These are phyloP conservation scores for Sedum album DNA, from an alignment of 164 flowering plant species.

Conservation along the genomic window DNA sequence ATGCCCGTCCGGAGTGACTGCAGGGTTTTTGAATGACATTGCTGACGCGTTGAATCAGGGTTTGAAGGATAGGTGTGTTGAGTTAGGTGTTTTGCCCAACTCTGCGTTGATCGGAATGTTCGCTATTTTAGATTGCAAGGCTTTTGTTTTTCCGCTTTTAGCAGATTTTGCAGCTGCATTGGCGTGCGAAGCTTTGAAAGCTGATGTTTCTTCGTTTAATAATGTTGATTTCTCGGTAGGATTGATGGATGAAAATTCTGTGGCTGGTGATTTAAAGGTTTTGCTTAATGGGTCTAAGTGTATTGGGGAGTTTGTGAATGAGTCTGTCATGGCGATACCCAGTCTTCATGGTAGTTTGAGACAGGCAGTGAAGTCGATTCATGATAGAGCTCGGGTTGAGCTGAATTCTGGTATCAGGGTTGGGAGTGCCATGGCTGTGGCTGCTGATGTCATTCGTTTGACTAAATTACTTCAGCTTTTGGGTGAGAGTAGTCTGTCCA, in stretches of 20 bases:
- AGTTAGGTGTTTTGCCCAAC: neutral
- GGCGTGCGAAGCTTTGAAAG: conserved; percentile 3
- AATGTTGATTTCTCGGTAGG: neutral
- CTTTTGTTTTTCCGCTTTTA: neutral
- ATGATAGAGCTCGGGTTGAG: no score
- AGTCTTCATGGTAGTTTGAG: no score
- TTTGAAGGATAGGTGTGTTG: neutral
- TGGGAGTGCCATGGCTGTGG: no score
- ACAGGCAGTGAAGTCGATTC: no score
- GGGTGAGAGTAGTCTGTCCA: no score
- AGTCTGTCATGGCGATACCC: no score
- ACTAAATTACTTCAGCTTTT: no score
- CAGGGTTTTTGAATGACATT: neutral
- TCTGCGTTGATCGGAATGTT: neutral
- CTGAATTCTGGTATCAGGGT: no score
- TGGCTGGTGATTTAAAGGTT: neutral
- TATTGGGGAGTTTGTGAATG: no score
- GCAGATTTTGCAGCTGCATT: neutral
- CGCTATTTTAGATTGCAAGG: neutral
- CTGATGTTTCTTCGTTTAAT: neutral
- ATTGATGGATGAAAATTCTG: conserved; percentile 5
- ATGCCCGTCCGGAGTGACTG: neutral
- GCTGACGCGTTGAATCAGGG: neutral
- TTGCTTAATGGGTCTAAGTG: no score
- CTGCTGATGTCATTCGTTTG: no score